Conservation (phyloP, 225 moss, liverwort and hornwort genomes). For the Bryoerythrophyllum caledonicum region DNA sequence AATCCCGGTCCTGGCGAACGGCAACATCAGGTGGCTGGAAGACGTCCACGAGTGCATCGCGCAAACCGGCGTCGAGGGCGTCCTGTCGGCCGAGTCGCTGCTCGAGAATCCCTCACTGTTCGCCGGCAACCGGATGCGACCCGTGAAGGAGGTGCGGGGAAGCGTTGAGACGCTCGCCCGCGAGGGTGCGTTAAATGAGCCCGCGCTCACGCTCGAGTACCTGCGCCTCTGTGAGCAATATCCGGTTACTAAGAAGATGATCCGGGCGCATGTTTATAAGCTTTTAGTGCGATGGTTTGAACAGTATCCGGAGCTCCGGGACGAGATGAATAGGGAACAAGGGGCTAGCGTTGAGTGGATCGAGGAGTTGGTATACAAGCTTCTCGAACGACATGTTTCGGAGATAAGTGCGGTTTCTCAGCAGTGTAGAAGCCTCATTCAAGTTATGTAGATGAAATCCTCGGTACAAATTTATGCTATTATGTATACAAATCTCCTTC, state of each 20-base stretch:
- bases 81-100: conserved; percentile 88
- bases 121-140: conserved; percentile 51
- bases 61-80: conserved; percentile 75
- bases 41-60: conserved; percentile 72
- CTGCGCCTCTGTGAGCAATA: conserved; percentile 72
- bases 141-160: conserved; percentile 26
- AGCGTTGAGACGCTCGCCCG: conserved; percentile 23
- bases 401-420: neutral
- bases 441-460: neutral
- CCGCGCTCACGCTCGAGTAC: conserved; percentile 66
- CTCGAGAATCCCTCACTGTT: conserved; percentile 93
- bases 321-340: conserved; percentile 64
- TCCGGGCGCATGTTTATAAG: conserved; percentile 84
- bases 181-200: conserved; percentile 51
- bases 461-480: no score
- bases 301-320: conserved; percentile 76
- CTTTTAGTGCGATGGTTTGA: conserved; percentile 75
- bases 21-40: conserved; percentile 85
- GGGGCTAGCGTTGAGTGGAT: conserved; percentile 69
- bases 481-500: no score
- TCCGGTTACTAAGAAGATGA: conserved; percentile 83
- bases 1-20: conserved; percentile 92
- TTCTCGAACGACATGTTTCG: conserved; percentile 42
- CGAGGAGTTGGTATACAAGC: conserved; percentile 61
- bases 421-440: neutral